Conservation (phyloP, 148 eudicot species). For the Heliamphora exappendiculata region DNA sequence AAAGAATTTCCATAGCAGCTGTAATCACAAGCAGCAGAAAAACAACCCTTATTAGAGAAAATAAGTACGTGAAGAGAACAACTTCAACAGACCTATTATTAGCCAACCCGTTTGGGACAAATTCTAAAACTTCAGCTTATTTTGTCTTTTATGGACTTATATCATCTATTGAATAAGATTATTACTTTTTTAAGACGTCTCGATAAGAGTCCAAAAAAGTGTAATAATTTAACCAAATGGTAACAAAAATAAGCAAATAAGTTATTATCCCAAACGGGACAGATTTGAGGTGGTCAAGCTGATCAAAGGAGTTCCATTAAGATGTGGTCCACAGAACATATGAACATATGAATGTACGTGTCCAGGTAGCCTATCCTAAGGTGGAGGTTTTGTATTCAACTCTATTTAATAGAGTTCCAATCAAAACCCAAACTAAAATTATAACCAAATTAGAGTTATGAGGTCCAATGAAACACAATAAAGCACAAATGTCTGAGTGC, state of each 20-base stretch:
- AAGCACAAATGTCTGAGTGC: no score
- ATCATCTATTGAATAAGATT: no score
- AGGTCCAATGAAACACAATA: not conserved
- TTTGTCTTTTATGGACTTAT: no score
- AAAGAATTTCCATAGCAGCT: constrained; percentile 82
- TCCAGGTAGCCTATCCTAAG: not conserved
- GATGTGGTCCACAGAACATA: not conserved
- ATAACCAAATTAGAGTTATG: not conserved
- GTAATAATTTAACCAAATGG: no score
- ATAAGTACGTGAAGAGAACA: not conserved
- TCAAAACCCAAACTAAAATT: not conserved
- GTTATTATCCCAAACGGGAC: no score
- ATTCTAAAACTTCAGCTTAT: no score
- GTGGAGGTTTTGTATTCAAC: not conserved
- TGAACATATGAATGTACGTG: not conserved
- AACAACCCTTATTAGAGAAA: not conserved
- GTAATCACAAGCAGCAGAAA: constrained; percentile 16
- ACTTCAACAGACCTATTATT: not conserved
- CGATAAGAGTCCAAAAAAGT: no score
- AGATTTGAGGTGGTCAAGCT: not conserved
- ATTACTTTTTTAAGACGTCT: no score
- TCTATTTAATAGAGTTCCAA: not conserved
- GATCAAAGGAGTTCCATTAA: not conserved
- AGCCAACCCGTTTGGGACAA: not conserved
- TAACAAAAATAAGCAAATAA: no score